Conservation (phyloP, 768 basidiomycete species). For the Russula griseocarnosa region DNA sequence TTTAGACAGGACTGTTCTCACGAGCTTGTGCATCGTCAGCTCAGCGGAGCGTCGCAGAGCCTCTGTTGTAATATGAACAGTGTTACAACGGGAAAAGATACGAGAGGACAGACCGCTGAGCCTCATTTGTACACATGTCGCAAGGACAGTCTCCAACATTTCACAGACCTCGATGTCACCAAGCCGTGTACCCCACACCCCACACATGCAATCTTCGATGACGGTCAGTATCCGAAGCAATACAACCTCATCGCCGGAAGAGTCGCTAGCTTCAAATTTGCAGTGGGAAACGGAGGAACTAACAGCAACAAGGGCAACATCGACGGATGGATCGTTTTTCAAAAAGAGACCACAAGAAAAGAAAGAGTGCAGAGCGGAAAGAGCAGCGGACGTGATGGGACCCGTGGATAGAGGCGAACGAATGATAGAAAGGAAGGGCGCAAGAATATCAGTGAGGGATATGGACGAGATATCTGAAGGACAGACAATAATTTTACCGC, state of each 20-base stretch:
- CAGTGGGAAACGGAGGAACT: conserved; percentile 91
- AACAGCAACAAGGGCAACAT: conserved; percentile 70
- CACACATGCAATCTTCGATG: conserved; percentile 77
- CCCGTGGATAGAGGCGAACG: conserved; percentile 93
- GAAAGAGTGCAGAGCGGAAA: conserved; percentile 84
- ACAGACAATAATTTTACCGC: background rate
- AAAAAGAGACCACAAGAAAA: conserved; percentile 74
- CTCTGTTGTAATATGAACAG: conserved; percentile 46
- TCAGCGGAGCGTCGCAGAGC: conserved; percentile 84
- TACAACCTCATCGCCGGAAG: conserved; percentile 96
- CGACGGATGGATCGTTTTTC: conserved; percentile 51
- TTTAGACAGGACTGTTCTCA: conserved; percentile 74
- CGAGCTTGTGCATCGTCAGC: conserved; percentile 82
- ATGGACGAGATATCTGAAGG: conserved; percentile 53
- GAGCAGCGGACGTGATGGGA: conserved; percentile 92
- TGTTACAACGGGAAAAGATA: background rate
- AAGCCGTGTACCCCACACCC: conserved; percentile 61
- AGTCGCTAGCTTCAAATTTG: conserved; percentile 97
- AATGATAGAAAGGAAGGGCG: conserved; percentile 90
- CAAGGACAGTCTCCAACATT: conserved; percentile 95
- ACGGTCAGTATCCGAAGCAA: conserved; percentile 87
- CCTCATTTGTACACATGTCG: conserved; percentile 95
- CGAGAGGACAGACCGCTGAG: conserved; percentile 70
- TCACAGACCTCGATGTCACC: conserved; percentile 96
- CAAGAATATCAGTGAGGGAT: conserved; percentile 60